Evolutionary conservation across 768 basidiomycete genomes (phyloP).

Genomic region (Paxillus rubicundulus): DNA sequence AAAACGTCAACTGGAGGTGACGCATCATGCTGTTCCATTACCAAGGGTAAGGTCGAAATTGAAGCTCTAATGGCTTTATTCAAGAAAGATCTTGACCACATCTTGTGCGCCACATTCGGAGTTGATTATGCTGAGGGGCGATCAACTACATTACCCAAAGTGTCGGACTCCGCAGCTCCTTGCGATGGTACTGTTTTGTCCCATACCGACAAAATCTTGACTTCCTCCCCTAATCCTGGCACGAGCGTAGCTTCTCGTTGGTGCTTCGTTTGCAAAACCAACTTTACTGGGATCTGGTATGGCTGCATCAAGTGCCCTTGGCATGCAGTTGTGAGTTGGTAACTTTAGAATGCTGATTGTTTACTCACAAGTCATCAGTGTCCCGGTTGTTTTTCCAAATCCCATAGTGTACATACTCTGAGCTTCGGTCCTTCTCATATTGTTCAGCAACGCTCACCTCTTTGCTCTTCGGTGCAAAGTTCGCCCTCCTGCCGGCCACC

Average conservation of each 20-base stretch:
- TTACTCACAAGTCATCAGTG: constrained; percentile 22
- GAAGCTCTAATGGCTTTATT: constrained; percentile 47
- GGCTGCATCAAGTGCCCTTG: constrained; percentile 33
- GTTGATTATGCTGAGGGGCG: constrained; percentile 1
- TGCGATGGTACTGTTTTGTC: neutral
- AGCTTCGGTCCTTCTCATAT: constrained; percentile 33
- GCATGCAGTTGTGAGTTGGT: constrained; percentile 28
- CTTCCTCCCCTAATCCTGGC: neutral
- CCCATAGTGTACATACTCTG: constrained; percentile 25
- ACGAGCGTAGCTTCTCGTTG: constrained; percentile 10
- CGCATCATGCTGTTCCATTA: constrained; percentile 41
- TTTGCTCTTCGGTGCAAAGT: neutral
- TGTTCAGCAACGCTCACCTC: constrained; percentile 17
- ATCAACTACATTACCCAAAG: neutral
- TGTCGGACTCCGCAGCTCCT: neutral
- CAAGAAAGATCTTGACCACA: constrained; percentile 49
- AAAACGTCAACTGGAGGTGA: neutral
- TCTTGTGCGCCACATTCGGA: constrained; percentile 40
- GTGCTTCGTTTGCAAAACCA: constrained; percentile 32
- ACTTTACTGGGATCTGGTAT: constrained; percentile 27
- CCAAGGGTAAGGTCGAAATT: constrained; percentile 50
- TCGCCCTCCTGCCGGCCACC: neutral
- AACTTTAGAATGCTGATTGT: neutral
- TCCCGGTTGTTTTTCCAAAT: constrained; percentile 27
- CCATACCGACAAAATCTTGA: neutral